These are phyloP conservation scores for Fraxinus albicans DNA, from an alignment of 305 asterid genomes.

Conservation along the genomic window DNA sequence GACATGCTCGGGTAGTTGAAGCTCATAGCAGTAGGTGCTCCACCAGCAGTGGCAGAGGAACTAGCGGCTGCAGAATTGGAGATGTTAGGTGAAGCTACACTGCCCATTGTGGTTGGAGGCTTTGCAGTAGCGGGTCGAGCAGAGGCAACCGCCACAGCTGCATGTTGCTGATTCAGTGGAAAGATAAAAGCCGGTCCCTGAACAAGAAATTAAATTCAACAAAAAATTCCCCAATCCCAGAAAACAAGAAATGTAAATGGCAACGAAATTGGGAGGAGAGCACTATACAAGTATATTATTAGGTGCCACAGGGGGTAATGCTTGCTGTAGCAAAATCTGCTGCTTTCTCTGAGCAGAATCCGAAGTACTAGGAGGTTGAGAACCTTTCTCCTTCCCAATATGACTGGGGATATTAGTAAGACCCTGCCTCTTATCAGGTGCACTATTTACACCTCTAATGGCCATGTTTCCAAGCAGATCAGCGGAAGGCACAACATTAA, in stretches of 20 bases:
- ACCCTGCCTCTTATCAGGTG: conserved; percentile 59
- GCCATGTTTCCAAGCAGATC: conserved; percentile 53
- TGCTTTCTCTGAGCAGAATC: conserved; percentile 82
- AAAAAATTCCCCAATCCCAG: neutral
- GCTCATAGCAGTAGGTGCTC: conserved; percentile 58
- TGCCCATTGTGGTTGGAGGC: conserved; percentile 37
- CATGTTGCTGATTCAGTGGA: conserved; percentile 87
- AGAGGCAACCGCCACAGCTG: conserved; percentile 55
- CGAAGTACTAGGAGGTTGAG: conserved; percentile 45
- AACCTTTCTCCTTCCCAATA: conserved; percentile 57
- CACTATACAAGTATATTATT: conserved; percentile 64
- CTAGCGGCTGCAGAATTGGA: conserved; percentile 36
- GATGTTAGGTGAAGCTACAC: conserved; percentile 36
- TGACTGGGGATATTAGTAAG: conserved; percentile 38
- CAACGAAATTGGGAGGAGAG: neutral
- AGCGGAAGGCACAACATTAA: conserved; percentile 47
- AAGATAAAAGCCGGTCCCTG: conserved; percentile 86
- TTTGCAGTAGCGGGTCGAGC: conserved; percentile 47
- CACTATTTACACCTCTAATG: conserved; percentile 36
- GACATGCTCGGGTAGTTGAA: conserved; percentile 80
- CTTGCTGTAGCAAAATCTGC: conserved; percentile 78
- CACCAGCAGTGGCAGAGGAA: conserved; percentile 40
- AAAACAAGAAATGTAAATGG: neutral
- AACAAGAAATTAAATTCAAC: conserved; percentile 9
- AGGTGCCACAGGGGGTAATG: conserved; percentile 82